Evolutionary conservation across 495 filamentous ascomycete species (phyloP).

Genomic region (Bryoglossum gracile): DNA sequence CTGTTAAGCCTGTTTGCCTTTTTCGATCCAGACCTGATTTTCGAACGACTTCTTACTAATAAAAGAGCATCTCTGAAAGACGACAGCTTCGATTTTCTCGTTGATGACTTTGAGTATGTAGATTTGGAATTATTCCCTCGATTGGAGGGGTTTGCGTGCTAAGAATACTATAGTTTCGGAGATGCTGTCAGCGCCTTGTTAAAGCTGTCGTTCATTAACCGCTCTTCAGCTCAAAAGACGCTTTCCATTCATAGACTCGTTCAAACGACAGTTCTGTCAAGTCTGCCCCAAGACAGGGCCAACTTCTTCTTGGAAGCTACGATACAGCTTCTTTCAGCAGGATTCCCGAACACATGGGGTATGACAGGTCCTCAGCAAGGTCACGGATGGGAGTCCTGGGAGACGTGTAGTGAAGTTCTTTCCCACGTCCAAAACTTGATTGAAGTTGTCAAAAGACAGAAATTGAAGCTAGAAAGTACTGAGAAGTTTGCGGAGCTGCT

Average conservation of each 20-base stretch:
- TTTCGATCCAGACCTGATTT: background rate
- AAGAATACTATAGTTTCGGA: background rate
- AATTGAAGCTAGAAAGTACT: background rate
- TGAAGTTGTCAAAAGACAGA: background rate
- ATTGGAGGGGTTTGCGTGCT: too few species aligned
- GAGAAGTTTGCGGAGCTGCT: background rate
- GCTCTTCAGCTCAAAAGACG: background rate
- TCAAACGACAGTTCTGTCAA: background rate
- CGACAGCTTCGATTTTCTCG: background rate
- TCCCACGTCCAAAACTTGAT: background rate
- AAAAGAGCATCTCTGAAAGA: background rate
- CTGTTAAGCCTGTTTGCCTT: background rate
- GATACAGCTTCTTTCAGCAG: background rate
- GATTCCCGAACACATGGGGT: background rate
- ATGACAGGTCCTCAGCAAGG: background rate
- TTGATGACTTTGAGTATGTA: background rate
- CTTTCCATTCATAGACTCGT: background rate
- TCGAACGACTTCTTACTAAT: background rate
- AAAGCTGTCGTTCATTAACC: background rate
- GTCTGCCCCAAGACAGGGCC: background rate
- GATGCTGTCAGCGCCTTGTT: background rate
- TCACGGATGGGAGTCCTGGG: background rate
- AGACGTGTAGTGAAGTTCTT: background rate
- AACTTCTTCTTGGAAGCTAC: background rate
- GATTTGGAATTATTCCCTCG: too few species aligned